Percentiles rank a stretch among this genome's conserved stretches.
These are phyloP conservation scores for Fusarium sp. DNA, from an alignment of 2,329 filamentous ascomycete genomes.

Conservation along the genomic window DNA sequence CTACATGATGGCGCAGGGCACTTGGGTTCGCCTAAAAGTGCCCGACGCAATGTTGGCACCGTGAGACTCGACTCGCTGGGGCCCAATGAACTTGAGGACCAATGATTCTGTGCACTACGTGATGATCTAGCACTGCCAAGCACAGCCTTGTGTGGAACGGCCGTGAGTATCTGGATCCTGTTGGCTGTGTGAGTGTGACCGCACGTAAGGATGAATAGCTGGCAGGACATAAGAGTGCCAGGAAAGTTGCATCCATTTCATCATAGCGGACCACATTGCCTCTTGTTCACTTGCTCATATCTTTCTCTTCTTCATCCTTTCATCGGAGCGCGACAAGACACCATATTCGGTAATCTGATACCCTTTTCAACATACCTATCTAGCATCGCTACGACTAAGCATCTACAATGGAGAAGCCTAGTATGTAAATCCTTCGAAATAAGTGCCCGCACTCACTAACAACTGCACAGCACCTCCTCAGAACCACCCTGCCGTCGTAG, in stretches of 20 bases:
- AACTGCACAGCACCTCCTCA: slow-evolving; percentile 24
- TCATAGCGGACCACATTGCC: background rate
- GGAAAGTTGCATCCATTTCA: background rate
- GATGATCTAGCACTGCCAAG: background rate
- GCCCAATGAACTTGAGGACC: background rate
- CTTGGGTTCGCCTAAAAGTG: too few relatives aligned
- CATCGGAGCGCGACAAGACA: background rate
- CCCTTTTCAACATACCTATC: background rate
- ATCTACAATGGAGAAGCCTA: slow-evolving; percentile 39
- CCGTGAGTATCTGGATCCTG: background rate
- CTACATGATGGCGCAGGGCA: background rate
- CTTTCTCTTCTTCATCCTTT: background rate
- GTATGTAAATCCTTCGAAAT: slow-evolving; percentile 18
- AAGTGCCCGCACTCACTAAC: background rate
- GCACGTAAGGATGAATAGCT: background rate
- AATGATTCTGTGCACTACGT: background rate
- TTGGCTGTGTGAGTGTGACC: background rate
- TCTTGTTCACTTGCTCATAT: background rate
- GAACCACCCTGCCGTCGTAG: background rate
- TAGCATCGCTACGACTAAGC: background rate
- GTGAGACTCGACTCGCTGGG: background rate
- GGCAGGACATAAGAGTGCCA: background rate
- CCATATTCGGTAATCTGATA: background rate
- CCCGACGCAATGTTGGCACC: background rate
- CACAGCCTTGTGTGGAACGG: background rate